phyloP scores from a whole-genome alignment of 2,329 filamentous ascomycete species.

The Colletotrichum abscissum region DNA sequence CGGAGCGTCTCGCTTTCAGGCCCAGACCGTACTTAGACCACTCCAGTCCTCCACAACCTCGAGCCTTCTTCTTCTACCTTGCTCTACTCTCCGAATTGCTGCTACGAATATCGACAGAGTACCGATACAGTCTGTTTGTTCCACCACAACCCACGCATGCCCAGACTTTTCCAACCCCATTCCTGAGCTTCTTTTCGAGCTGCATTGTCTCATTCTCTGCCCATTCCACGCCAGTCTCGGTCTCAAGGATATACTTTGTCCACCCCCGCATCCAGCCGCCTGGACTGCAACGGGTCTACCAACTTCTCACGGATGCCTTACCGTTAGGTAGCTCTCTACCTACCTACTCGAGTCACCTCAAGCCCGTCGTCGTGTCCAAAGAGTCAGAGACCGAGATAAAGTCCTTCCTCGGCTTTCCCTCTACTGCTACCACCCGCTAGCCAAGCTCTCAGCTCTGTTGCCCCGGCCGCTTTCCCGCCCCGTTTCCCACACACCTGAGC shows the following conservation, averaged over 20 bases:
- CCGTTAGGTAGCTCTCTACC: not conserved
- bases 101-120: not conserved
- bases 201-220: conserved; percentile 20
- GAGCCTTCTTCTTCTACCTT: not conserved
- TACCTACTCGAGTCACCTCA: not conserved
- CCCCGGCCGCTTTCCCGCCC: not conserved
- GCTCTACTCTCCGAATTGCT: not conserved
- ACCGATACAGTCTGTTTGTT: not conserved
- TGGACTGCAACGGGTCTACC: not conserved
- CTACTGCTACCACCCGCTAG: not conserved
- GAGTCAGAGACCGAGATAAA: not conserved
- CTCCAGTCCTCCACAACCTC: conserved; percentile 13
- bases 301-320: not conserved
- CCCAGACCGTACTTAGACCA: conserved; percentile 16
- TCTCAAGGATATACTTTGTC: not conserved
- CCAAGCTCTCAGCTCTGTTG: conserved; percentile 14
- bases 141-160: conserved; percentile 20
- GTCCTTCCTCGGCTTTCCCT: not conserved
- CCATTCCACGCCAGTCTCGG: not conserved
- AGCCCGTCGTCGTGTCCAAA: not conserved
- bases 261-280: conserved; percentile 13
- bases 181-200: conserved; percentile 17
- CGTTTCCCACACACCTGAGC: not conserved
- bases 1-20: not conserved
- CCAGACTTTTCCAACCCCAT: conserved; percentile 24